Evolutionary conservation across 148 eudicot species (phyloP).

Genomic region (Heliosperma pusillum): DNA sequence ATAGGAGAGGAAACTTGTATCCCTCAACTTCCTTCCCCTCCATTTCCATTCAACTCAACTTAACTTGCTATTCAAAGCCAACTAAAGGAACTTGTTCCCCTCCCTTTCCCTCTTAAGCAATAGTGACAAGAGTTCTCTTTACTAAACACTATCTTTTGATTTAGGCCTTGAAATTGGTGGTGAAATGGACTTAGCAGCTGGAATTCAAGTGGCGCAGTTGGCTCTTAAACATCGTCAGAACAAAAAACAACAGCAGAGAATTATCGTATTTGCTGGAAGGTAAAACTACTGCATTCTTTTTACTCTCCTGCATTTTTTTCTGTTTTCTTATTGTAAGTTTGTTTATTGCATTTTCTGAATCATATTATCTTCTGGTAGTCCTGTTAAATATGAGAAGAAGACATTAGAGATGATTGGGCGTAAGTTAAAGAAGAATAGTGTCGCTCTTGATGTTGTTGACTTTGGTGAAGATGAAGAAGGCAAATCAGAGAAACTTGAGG

Average conservation of each 20-base stretch:
- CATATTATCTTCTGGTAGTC: constrained; percentile 40
- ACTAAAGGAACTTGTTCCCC: too few species aligned
- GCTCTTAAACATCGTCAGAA: constrained; percentile 98
- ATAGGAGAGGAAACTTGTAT: too few species aligned
- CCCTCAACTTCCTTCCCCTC: neutral
- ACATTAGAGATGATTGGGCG: constrained; percentile 85
- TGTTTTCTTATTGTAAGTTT: neutral
- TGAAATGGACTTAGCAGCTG: constrained; percentile 94
- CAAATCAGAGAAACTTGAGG: constrained; percentile 89
- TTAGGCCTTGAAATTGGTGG: constrained; percentile 89
- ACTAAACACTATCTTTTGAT: constrained; percentile 15
- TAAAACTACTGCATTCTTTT: constrained; percentile 12
- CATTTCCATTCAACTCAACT: neutral
- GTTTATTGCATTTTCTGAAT: neutral
- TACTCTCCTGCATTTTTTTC: neutral
- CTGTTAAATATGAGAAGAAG: constrained; percentile 86
- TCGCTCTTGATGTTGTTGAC: constrained; percentile 90
- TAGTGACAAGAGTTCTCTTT: neutral
- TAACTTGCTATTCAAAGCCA: neutral
- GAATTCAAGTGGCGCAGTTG: constrained; percentile 94
- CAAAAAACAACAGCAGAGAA: constrained; percentile 96
- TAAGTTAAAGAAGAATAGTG: constrained; percentile 90
- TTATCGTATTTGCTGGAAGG: constrained; percentile 95
- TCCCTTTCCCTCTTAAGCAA: neutral
- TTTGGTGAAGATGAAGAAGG: constrained; percentile 95